Conservation (phyloP, 2,329 filamentous ascomycete species). For the Trichoderma polysporum region DNA sequence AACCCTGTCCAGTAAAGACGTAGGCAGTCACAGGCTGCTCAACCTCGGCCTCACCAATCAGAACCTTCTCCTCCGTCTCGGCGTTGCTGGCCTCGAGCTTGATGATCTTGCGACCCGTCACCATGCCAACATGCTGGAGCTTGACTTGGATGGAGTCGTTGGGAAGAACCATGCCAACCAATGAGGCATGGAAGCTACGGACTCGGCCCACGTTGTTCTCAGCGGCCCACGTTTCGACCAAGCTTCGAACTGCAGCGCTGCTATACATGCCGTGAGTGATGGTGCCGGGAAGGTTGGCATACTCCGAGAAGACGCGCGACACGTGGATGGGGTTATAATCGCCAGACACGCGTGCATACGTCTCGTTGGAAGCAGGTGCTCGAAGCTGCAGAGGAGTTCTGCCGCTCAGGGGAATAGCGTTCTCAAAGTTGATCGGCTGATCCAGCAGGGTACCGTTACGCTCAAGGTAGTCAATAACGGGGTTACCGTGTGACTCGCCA, state of each 20-base stretch:
- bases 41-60: constrained; percentile 92
- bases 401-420: constrained; percentile 91
- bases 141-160: constrained; percentile 95
- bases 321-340: constrained; percentile 99
- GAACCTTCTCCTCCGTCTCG: constrained; percentile 93
- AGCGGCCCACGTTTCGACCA: constrained; percentile 98
- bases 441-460: constrained; percentile 90
- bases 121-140: constrained; percentile 96
- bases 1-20: constrained; percentile 97
- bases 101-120: constrained; percentile 97
- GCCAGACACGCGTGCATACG: constrained; percentile 93
- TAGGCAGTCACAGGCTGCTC: constrained; percentile 97
- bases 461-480: constrained; percentile 92
- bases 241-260: constrained; percentile 89
- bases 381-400: constrained; percentile 86
- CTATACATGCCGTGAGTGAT: constrained; percentile 99
- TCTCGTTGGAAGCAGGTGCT: constrained; percentile 94
- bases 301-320: constrained; percentile 91
- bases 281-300: constrained; percentile 91
- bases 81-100: constrained; percentile 96
- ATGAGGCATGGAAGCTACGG: constrained; percentile 91
- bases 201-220: constrained; percentile 98
- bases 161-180: constrained; percentile 98
- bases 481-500: constrained; percentile 88
- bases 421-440: constrained; percentile 95